Percentiles rank a stretch among this genome's conserved stretches.
These are phyloP conservation scores for Colletotrichum incanum DNA, from an alignment of 2,329 filamentous ascomycete species.

Conservation along the genomic window DNA sequence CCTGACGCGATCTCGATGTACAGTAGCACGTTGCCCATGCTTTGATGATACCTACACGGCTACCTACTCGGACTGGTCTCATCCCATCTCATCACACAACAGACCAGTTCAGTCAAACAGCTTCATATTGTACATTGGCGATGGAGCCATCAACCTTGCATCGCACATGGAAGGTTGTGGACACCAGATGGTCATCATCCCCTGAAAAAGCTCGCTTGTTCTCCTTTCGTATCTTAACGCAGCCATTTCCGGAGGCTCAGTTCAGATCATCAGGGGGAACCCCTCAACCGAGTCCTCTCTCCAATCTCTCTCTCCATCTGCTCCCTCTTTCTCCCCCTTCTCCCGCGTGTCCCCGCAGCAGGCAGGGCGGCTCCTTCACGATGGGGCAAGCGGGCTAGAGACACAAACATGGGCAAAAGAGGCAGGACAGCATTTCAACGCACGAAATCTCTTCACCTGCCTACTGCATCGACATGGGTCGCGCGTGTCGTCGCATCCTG, in stretches of 20 bases:
- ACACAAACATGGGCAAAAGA: constrained; percentile 26
- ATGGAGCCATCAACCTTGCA: constrained; percentile 27
- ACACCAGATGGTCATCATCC: constrained; percentile 19
- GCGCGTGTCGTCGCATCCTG: constrained; percentile 31
- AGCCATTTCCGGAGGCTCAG: constrained; percentile 18
- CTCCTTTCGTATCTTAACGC: constrained; percentile 2
- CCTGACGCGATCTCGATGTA: constrained; percentile 16
- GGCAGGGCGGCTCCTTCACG: background rate
- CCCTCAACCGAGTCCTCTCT: constrained; percentile 2
- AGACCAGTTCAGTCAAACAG: background rate
- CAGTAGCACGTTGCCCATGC: background rate
- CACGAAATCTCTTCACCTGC: constrained; percentile 36
- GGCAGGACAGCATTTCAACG: constrained; percentile 20
- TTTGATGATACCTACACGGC: background rate
- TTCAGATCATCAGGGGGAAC: constrained; percentile 7
- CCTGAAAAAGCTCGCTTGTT: constrained; percentile 31
- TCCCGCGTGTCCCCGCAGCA: constrained; percentile 10
- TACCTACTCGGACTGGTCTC: background rate
- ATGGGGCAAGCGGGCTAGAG: background rate
- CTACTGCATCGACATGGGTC: constrained; percentile 15
- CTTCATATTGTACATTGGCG: background rate
- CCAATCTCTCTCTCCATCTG: background rate
- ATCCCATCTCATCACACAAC: background rate
- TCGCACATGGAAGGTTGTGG: constrained; percentile 5
- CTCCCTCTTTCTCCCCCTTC: background rate